Evolutionary conservation across 345 rosid genomes (phyloP).

Genomic region (Syzygium oleosum): DNA sequence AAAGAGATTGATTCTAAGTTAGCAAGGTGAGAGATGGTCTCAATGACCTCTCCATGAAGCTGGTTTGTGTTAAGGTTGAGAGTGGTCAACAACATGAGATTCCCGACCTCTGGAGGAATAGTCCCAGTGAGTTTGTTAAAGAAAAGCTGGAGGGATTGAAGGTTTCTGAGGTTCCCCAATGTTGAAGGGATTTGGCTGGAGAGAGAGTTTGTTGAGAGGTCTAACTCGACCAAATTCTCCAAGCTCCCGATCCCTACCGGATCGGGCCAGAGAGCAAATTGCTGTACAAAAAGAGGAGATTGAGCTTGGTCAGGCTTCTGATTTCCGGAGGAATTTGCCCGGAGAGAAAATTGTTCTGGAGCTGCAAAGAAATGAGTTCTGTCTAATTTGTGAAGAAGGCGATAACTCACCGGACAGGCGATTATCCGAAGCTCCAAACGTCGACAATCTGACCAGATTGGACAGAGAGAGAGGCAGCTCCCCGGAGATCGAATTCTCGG

Average conservation of each 20-base stretch:
- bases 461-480: slow-evolving; percentile 43
- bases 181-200: slow-evolving; percentile 42
- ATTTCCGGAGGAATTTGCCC: slow-evolving; percentile 45
- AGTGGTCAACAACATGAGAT: slow-evolving; percentile 19
- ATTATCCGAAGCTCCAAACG: slow-evolving; percentile 34
- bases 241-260: slow-evolving; percentile 49
- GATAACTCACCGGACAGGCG: slow-evolving; percentile 35
- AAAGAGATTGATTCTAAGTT: slow-evolving; percentile 19
- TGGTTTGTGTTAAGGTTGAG: slow-evolving; percentile 43
- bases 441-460: slow-evolving; percentile 18
- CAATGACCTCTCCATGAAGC: slow-evolving; percentile 42
- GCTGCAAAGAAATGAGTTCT: slow-evolving; percentile 30
- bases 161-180: slow-evolving; percentile 37
- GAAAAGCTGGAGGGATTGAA: slow-evolving; percentile 28
- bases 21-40: slow-evolving; percentile 32
- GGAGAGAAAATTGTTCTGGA: slow-evolving; percentile 36
- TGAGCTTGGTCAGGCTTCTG: slow-evolving; percentile 26
- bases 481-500: slow-evolving; percentile 33
- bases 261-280: slow-evolving; percentile 41
- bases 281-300: slow-evolving; percentile 16
- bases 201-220: slow-evolving; percentile 41
- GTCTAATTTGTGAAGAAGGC: slow-evolving; percentile 43
- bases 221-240: slow-evolving; percentile 7
- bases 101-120: slow-evolving; percentile 46
- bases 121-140: slow-evolving; percentile 39